Conservation (phyloP, 192 early-diverging fungal genomes). For the Backusella tarrabulga region DNA sequence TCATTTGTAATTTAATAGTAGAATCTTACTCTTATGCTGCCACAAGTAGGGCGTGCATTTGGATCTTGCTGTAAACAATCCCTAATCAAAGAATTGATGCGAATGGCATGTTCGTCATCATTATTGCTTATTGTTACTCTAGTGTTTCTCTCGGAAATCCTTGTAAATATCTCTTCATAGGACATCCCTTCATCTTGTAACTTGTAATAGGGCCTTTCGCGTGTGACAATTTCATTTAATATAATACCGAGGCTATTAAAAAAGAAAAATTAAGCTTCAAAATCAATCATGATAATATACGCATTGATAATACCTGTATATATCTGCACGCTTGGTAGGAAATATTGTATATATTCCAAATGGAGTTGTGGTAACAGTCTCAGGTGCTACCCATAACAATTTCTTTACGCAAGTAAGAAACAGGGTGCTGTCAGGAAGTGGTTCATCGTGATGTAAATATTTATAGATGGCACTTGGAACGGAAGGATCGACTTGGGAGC, state of each 20-base stretch:
- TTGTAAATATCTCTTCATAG: background rate
- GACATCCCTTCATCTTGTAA: conserved; percentile 6
- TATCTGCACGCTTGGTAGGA: conserved; percentile 38
- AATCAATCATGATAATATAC: background rate
- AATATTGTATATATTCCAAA: conserved; percentile 22
- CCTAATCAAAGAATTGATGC: background rate
- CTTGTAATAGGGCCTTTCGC: conserved; percentile 37
- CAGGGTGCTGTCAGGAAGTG: background rate
- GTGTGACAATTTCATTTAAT: conserved; percentile 46
- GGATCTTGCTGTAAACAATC: conserved; percentile 6
- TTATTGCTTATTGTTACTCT: background rate
- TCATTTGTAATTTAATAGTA: background rate
- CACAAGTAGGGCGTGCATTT: conserved; percentile 1
- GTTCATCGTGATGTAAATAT: background rate
- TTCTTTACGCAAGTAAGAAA: conserved; percentile 4
- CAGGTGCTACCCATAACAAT: conserved; percentile 39
- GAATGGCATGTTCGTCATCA: background rate
- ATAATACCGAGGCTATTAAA: conserved; percentile 40
- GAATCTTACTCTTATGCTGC: background rate
- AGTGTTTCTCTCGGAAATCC: background rate
- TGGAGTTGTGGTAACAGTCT: conserved; percentile 24
- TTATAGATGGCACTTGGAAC: background rate
- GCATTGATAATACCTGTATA: conserved; percentile 32
- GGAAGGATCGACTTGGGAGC: conserved; percentile 18
- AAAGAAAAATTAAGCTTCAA: conserved; percentile 9